Conservation (phyloP, 2,329 filamentous ascomycete species). For the Trichoderma semiorbis region DNA sequence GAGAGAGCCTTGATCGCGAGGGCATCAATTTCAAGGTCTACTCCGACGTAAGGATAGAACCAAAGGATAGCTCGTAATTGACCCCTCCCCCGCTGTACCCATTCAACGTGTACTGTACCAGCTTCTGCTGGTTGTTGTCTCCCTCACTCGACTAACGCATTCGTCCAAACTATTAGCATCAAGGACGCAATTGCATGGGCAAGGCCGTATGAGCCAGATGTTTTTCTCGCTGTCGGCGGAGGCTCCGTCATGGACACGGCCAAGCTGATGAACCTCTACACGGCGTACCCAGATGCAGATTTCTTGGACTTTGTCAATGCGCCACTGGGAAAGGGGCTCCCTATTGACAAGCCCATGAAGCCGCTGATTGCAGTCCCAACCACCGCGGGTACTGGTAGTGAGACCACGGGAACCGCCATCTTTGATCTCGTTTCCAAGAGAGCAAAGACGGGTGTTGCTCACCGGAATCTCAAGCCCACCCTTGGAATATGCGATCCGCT, state of each 20-base stretch:
- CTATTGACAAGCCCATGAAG: constrained; percentile 65
- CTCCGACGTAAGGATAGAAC: constrained; percentile 78
- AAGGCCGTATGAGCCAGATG: constrained; percentile 77
- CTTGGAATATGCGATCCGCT: constrained; percentile 81
- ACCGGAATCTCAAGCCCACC: constrained; percentile 92
- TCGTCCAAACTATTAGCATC: constrained; percentile 52
- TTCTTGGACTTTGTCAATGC: constrained; percentile 98
- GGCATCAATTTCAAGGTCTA: constrained; percentile 79
- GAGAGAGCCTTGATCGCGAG: constrained; percentile 73
- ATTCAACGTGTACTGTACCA: background rate
- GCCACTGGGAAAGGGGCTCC: constrained; percentile 80
- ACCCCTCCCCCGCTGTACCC: background rate
- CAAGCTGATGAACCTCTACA: constrained; percentile 98
- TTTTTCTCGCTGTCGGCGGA: constrained; percentile 83
- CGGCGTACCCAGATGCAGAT: constrained; percentile 82
- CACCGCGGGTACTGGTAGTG: constrained; percentile 81
- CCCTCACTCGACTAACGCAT: background rate
- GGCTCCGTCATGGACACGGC: constrained; percentile 97
- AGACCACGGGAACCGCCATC: constrained; percentile 96
- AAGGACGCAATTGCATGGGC: constrained; percentile 85
- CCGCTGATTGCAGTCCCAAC: constrained; percentile 82
- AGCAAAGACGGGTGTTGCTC: constrained; percentile 93
- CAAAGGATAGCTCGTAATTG: constrained; percentile 84
- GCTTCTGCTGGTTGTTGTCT: background rate
- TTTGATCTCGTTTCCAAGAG: constrained; percentile 89